Evolutionary conservation across 495 filamentous ascomycete genomes (phyloP).

Genomic region (Trichocladium antarcticum): DNA sequence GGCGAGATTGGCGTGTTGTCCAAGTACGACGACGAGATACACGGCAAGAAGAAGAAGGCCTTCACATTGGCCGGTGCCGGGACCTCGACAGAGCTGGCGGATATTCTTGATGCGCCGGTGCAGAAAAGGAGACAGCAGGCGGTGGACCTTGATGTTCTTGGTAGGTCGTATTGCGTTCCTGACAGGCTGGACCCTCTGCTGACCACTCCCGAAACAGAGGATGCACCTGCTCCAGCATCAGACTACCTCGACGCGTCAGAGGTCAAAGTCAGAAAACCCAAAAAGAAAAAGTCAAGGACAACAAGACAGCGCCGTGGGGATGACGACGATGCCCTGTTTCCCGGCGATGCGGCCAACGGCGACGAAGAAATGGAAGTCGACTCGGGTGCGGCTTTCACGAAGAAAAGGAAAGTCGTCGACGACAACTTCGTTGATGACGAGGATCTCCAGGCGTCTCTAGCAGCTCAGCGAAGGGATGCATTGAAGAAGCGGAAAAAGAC

Average conservation of each 20-base stretch:
- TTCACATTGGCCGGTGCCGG: constrained; percentile 77
- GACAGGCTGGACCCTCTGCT: constrained; percentile 7
- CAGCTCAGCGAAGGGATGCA: constrained; percentile 64
- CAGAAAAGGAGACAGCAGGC: constrained; percentile 53
- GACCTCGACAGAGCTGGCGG: constrained; percentile 50
- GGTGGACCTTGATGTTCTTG: constrained; percentile 64
- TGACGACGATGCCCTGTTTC: constrained; percentile 67
- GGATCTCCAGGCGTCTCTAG: constrained; percentile 76
- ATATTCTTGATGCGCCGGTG: constrained; percentile 45
- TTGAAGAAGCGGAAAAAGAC: constrained; percentile 83
- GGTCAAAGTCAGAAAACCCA: constrained; percentile 83
- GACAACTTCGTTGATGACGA: constrained; percentile 80
- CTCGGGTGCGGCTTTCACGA: constrained; percentile 33
- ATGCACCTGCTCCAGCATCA: constrained; percentile 45
- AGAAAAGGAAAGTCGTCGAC: constrained; percentile 56
- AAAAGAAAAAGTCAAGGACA: constrained; percentile 78
- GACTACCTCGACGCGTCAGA: constrained; percentile 83
- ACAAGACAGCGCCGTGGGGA: constrained; percentile 57
- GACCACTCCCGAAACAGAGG: constrained; percentile 40
- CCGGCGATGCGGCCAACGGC: constrained; percentile 29
- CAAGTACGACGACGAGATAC: constrained; percentile 93
- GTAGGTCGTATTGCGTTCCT: constrained; percentile 18
- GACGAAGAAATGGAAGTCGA: constrained; percentile 68
- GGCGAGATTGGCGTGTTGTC: constrained; percentile 56
- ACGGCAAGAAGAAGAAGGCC: constrained; percentile 77